phyloP scores from a whole-genome alignment of 164 flowering plant species.

The Kingdonia uniflora region DNA sequence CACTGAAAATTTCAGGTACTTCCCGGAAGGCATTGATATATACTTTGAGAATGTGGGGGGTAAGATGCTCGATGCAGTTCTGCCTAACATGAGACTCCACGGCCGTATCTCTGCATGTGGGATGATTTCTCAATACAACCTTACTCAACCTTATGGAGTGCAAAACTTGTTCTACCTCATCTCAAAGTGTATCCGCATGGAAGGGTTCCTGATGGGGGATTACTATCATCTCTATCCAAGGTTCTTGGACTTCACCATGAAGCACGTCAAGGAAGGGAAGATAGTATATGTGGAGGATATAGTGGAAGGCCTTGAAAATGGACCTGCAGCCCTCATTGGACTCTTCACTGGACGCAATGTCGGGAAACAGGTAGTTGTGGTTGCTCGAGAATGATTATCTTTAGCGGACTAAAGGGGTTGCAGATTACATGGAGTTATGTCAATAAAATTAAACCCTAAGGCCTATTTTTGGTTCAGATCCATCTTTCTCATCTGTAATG shows the following conservation, averaged over 20 bases:
- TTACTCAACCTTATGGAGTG: constrained; percentile 24
- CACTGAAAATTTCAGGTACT: constrained; percentile 24
- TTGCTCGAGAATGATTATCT: constrained; percentile 30
- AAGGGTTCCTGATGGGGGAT: constrained; percentile 50
- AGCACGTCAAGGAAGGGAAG: constrained; percentile 36
- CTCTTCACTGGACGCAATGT: constrained; percentile 51
- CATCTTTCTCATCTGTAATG: no score
- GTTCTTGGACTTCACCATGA: constrained; percentile 31
- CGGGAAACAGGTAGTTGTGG: constrained; percentile 56
- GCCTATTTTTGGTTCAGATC: no score
- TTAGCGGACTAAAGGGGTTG: no score
- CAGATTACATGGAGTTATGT: no score
- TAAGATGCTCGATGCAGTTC: constrained; percentile 54
- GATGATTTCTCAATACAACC: constrained; percentile 36
- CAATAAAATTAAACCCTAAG: no score
- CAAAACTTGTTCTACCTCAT: constrained; percentile 28
- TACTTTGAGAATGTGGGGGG: constrained; percentile 73
- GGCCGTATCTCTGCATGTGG: constrained; percentile 61
- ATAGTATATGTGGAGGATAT: constrained; percentile 58
- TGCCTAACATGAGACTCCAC: constrained; percentile 46
- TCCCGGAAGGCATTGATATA: constrained; percentile 62
- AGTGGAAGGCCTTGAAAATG: constrained; percentile 47
- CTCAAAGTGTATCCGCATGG: constrained; percentile 30
- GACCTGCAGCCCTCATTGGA: constrained; percentile 44
- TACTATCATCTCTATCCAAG: constrained; percentile 36